Percentiles rank a stretch among this genome's conserved stretches.
These are phyloP conservation scores for Boletus huronensis DNA, from an alignment of 768 basidiomycete genomes.

Conservation along the genomic window DNA sequence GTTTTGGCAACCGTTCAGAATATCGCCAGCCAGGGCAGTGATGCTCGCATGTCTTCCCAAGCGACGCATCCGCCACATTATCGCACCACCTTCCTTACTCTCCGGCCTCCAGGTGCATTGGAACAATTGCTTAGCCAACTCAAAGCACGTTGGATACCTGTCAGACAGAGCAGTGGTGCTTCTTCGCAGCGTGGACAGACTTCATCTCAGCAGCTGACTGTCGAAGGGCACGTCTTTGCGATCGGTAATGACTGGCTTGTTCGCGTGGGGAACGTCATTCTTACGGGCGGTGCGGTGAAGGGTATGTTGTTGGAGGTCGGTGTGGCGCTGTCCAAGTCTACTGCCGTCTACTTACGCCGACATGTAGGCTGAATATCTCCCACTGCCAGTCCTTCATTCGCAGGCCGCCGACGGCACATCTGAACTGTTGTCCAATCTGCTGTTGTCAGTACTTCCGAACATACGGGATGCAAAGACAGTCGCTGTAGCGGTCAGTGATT, in stretches of 20 bases:
- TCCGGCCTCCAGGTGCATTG: slow-evolving; percentile 68
- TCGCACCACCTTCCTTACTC: slow-evolving; percentile 72
- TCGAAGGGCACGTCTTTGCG: slow-evolving; percentile 71
- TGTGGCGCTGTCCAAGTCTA: not conserved
- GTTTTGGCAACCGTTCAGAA: slow-evolving; percentile 39
- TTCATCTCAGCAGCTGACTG: slow-evolving; percentile 58
- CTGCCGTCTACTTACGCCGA: not conserved
- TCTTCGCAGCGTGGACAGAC: slow-evolving; percentile 45
- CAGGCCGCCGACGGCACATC: slow-evolving; percentile 65
- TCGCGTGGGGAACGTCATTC: slow-evolving; percentile 70
- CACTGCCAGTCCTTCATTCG: slow-evolving; percentile 64
- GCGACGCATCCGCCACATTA: slow-evolving; percentile 49
- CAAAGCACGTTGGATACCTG: slow-evolving; percentile 72
- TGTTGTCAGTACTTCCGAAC: slow-evolving; percentile 72
- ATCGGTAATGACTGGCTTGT: slow-evolving; percentile 84
- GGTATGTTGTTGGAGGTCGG: slow-evolving; percentile 84
- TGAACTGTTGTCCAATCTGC: slow-evolving; percentile 68
- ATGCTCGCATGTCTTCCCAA: slow-evolving; percentile 16
- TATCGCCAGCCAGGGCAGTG: slow-evolving; percentile 31
- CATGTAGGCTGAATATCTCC: slow-evolving; percentile 77
- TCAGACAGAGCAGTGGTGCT: slow-evolving; percentile 46
- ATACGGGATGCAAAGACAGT: slow-evolving; percentile 69
- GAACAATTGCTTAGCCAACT: slow-evolving; percentile 74
- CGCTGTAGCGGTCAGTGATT: slow-evolving; percentile 73
- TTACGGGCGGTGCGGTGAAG: slow-evolving; percentile 70